phyloP scores from a whole-genome alignment of 495 filamentous ascomycete species.

The Tuber brumale region DNA sequence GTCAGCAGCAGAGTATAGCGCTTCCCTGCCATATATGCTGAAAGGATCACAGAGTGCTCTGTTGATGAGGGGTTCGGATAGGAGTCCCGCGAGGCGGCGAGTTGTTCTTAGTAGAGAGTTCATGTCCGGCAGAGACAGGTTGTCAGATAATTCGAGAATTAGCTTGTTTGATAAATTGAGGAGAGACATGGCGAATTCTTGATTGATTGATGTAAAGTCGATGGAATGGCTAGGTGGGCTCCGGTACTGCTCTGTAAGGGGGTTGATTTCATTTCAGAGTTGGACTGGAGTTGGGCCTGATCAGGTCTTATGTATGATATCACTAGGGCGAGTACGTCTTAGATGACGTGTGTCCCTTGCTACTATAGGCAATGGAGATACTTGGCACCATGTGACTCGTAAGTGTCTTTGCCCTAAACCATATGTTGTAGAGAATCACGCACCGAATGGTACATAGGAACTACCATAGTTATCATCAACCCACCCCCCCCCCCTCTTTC shows the following conservation, averaged over 20 bases:
- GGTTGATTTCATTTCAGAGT: neutral
- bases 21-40: conserved; percentile 8
- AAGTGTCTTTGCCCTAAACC: neutral
- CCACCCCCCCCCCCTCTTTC: too few species aligned
- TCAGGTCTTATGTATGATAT: neutral
- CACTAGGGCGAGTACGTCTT: neutral
- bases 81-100: conserved; percentile 20
- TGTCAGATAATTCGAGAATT: conserved; percentile 13
- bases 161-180: conserved; percentile 24
- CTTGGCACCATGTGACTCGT: neutral
- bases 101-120: conserved; percentile 17
- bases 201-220: neutral
- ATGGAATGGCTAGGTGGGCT: neutral
- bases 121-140: conserved; percentile 19
- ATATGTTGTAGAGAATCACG: neutral
- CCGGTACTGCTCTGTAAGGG: neutral
- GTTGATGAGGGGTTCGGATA: conserved; percentile 15
- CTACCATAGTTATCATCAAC: neutral
- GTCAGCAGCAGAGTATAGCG: conserved; percentile 21
- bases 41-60: conserved; percentile 8
- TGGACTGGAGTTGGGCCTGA: neutral
- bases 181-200: conserved; percentile 14
- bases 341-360: neutral
- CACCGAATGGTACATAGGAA: too few species aligned
- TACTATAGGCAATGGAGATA: neutral